Evolutionary conservation across 352 stramenopile species (phyloP).

Genomic region (Pythium volutum): DNA sequence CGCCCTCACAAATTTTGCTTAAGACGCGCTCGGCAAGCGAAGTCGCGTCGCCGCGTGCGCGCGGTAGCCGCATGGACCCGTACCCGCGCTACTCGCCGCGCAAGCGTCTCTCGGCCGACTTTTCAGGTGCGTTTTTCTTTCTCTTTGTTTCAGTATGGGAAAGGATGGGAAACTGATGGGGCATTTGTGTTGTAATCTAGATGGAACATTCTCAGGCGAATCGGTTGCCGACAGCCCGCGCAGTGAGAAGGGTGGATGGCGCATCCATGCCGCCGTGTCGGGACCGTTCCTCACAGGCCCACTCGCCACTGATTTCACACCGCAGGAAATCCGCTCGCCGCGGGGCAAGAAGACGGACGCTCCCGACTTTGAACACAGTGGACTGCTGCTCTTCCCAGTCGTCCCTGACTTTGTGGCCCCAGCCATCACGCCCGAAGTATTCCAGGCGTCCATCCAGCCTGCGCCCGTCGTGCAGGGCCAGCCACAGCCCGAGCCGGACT

Average conservation of each 20-base stretch:
- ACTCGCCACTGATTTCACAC: constrained; percentile 29
- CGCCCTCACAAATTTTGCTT: constrained; percentile 5
- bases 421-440: constrained; percentile 18
- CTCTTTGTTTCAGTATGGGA: not conserved
- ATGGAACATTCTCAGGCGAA: constrained; percentile 36
- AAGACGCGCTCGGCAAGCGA: constrained; percentile 11
- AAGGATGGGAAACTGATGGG: not conserved
- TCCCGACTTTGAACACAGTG: constrained; percentile 32
- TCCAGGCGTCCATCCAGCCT: constrained; percentile 20
- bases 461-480: constrained; percentile 3
- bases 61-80: constrained; percentile 15
- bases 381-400: constrained; percentile 33
- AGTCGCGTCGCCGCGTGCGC: constrained; percentile 18
- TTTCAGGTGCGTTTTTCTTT: constrained; percentile 14
- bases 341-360: constrained; percentile 26
- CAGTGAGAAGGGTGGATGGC: constrained; percentile 29
- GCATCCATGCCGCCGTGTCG: constrained; percentile 28
- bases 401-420: constrained; percentile 28
- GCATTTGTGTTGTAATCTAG: constrained; percentile 4
- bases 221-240: constrained; percentile 35
- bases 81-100: constrained; percentile 26
- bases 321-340: constrained; percentile 30
- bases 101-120: constrained; percentile 26
- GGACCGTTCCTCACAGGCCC: constrained; percentile 41
- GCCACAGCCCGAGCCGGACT: constrained; percentile 18